Evolutionary conservation across 2,329 filamentous ascomycete species (phyloP), one percentile per base, ranked within the genome.

Genomic region (Aspergillus awamori): DNA sequence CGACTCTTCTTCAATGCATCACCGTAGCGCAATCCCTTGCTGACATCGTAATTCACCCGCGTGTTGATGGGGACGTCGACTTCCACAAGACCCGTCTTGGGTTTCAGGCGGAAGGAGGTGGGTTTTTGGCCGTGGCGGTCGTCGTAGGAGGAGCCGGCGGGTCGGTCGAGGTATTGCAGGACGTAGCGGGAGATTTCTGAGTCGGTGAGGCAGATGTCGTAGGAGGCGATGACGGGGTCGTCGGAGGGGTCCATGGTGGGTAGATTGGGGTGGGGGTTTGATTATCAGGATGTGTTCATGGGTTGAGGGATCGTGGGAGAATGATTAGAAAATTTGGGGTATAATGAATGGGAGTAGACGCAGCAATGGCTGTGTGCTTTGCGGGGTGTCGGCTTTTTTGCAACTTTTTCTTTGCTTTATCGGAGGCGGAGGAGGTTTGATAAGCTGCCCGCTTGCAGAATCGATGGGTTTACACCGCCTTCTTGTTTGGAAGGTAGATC

Each of bases 191-290:
- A 87, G 4, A 87, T 83, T 49, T 90, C 85, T 20, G 84, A 80
- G 22, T 92, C 89, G 69, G 93, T 97, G 73, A 97, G 87, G 79
- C 89, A 94, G 76, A 98, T 87, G 72, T 92, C 86, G 84, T 97
- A 98, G 64, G 85, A 87, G 45, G 87, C 84, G 57, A 89, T 83
- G 66, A 93, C 83, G 57, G 90, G 90, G 71, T 93, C 90, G 49
- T 24, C 6, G 48, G 56, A 45, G 41, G 20, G 17, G 22, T 53
- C 53, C 36, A 26, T 38, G 36, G 26, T 11, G 45, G 52, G 5
- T 11, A 22, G 45, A 28, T 55, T 53, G 43, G 55, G 52, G 15
- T 28, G 30, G 26, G 7, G 15, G 49, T 24, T 24, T 22, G 6
- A 8, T 36, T 39, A 11, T 26, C n/a, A 38, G 45, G 1, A 11